Evolutionary conservation across 1,284 basidiomycete species (phyloP).

Genomic region (Cystobasidium sp.): DNA sequence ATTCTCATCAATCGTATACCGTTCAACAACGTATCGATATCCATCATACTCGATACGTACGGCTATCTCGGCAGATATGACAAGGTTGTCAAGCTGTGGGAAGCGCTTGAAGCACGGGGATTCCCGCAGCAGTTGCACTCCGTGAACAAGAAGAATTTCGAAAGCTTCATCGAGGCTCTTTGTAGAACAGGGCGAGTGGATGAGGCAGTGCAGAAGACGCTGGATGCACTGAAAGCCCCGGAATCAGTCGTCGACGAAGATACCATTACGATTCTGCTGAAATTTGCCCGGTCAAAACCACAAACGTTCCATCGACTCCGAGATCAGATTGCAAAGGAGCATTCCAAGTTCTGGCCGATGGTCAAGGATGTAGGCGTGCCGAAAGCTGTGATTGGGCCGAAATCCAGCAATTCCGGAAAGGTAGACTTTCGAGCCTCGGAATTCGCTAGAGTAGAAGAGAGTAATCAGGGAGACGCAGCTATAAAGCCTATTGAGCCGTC

Average conservation of each 20-base stretch:
- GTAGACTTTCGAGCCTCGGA: too few species aligned
- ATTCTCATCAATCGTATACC: constrained; percentile 63
- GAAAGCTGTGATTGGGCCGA: neutral
- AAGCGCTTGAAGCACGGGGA: neutral
- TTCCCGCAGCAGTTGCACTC: neutral
- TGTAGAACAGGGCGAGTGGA: constrained; percentile 70
- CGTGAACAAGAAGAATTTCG: constrained; percentile 52
- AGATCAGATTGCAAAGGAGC: constrained; percentile 48
- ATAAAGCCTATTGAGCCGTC: too few species aligned
- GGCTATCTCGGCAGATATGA: constrained; percentile 59
- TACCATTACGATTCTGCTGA: constrained; percentile 56
- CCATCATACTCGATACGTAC: constrained; percentile 82
- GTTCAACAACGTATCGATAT: constrained; percentile 71
- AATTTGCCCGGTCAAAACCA: constrained; percentile 55
- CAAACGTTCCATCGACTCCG: constrained; percentile 40
- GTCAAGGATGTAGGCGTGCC: constrained; percentile 9
- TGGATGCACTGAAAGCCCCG: constrained; percentile 64
- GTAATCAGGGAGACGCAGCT: too few species aligned
- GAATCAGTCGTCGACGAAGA: constrained; percentile 51
- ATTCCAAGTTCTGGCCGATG: constrained; percentile 52
- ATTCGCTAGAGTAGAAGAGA: too few species aligned
- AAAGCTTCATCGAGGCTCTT: constrained; percentile 59
- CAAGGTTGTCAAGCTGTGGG: constrained; percentile 44
- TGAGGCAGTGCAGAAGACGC: constrained; percentile 71
- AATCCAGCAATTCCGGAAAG: too few species aligned